Conservation (phyloP, 2,329 filamentous ascomycete species). For the Bipolaris bicolor region DNA sequence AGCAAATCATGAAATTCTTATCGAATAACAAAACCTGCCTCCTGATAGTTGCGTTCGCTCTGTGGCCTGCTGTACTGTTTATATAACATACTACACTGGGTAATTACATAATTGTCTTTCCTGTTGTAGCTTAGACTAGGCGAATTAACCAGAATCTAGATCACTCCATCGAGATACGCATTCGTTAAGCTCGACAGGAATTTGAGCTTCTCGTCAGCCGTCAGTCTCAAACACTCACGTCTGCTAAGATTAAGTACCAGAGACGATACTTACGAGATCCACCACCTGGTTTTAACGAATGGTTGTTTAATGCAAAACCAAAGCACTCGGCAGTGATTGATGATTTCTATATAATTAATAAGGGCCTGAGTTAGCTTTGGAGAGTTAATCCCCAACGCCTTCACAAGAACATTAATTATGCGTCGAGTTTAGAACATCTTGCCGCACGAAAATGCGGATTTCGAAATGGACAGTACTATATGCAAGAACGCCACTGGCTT, state of each 20-base stretch:
- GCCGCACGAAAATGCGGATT: constrained; percentile 14
- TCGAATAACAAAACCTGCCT: neutral
- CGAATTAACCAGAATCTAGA: neutral
- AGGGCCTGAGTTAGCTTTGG: constrained; percentile 52
- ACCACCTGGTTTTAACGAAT: constrained; percentile 56
- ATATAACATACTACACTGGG: neutral
- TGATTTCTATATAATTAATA: constrained; percentile 56
- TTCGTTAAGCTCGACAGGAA: neutral
- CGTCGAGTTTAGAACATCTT: constrained; percentile 6
- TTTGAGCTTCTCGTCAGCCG: constrained; percentile 39
- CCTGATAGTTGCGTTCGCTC: neutral
- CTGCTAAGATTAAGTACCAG: constrained; percentile 49
- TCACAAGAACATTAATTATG: constrained; percentile 6
- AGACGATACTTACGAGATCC: constrained; percentile 54
- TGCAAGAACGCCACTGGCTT: constrained; percentile 10
- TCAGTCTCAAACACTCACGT: constrained; percentile 49
- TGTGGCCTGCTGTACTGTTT: constrained; percentile 3
- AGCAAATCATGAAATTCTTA: neutral
- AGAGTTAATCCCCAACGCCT: constrained; percentile 24
- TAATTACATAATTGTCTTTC: neutral
- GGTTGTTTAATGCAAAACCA: constrained; percentile 53
- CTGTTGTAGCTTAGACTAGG: neutral
- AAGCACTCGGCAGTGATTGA: constrained; percentile 57
- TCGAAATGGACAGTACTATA: constrained; percentile 2
- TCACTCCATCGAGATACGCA: constrained; percentile 1